Conservation (phyloP, 768 basidiomycete species). For the Ramaria sp. region DNA sequence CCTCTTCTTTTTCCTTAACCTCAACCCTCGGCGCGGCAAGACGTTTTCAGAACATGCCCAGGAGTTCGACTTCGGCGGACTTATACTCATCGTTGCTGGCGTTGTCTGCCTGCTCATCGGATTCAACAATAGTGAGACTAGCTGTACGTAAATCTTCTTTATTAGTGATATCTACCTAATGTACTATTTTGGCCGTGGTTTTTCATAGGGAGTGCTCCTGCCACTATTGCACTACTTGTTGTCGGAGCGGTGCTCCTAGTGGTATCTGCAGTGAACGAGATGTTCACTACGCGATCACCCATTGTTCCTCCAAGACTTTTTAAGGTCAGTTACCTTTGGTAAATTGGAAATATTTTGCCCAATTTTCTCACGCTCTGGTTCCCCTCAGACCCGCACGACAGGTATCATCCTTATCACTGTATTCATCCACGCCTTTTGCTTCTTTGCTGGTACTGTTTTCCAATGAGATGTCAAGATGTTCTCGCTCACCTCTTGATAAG, state of each 20-base stretch:
- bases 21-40: conserved; percentile 24
- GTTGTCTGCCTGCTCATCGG: conserved; percentile 29
- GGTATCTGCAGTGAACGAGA: conserved; percentile 23
- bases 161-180: neutral
- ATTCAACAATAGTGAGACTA: conserved; percentile 24
- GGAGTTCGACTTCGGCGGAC: conserved; percentile 31
- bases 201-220: conserved; percentile 18
- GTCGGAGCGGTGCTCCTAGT: conserved; percentile 24
- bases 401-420: conserved; percentile 19
- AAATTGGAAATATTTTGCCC: neutral
- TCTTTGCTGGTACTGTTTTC: conserved; percentile 21
- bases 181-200: neutral
- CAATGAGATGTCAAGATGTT: neutral
- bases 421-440: conserved; percentile 24
- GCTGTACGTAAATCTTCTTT: conserved; percentile 16
- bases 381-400: conserved; percentile 27
- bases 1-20: conserved; percentile 25
- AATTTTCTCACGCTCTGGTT: neutral
- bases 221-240: conserved; percentile 27
- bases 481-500: conserved; percentile 16
- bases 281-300: conserved; percentile 22
- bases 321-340: conserved; percentile 15
- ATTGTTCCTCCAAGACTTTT: conserved; percentile 31
- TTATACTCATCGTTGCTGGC: conserved; percentile 23
- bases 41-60: conserved; percentile 21